Evolutionary conservation across 768 basidiomycete species (phyloP).

Genomic region (Chalciporus chontae): DNA sequence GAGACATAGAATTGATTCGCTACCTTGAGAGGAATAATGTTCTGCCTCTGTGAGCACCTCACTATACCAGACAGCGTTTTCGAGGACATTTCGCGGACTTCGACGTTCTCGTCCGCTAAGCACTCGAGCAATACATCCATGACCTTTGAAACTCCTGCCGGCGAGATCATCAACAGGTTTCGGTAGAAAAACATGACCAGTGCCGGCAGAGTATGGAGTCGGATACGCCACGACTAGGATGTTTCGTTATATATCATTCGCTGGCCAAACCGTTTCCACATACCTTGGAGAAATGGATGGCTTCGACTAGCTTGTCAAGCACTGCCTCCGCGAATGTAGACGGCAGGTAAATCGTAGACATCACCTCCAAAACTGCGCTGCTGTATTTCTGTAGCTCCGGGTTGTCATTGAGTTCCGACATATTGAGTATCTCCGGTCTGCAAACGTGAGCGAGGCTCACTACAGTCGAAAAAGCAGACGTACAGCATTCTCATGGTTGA

Average conservation of each 20-base stretch:
- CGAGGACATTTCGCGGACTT: conserved; percentile 90
- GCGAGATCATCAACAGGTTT: conserved; percentile 75
- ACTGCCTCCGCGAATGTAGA: conserved; percentile 59
- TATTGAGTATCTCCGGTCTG: conserved; percentile 84
- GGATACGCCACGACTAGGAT: conserved; percentile 83
- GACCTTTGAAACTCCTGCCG: conserved; percentile 60
- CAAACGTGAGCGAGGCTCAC: conserved; percentile 6
- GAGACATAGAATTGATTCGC: conserved; percentile 4
- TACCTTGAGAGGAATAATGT: conserved; percentile 81
- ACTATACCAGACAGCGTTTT: conserved; percentile 83
- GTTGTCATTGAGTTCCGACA: conserved; percentile 88
- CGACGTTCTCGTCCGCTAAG: conserved; percentile 85
- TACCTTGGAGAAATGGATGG: conserved; percentile 78
- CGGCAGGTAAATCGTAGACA: conserved; percentile 79
- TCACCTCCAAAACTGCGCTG: conserved; percentile 73
- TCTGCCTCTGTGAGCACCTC: conserved; percentile 85
- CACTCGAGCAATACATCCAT: conserved; percentile 85
- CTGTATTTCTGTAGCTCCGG: conserved; percentile 80
- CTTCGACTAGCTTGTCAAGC: conserved; percentile 57
- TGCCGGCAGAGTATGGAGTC: conserved; percentile 82
- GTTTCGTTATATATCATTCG: conserved; percentile 10
- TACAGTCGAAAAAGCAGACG: conserved; percentile 28
- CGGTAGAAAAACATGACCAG: conserved; percentile 90
- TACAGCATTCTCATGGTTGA: conserved; percentile 77
- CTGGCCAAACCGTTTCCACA: conserved; percentile 18